Evolutionary conservation across 345 rosid species (phyloP).

Genomic region (Chamaenerion angustifolium): DNA sequence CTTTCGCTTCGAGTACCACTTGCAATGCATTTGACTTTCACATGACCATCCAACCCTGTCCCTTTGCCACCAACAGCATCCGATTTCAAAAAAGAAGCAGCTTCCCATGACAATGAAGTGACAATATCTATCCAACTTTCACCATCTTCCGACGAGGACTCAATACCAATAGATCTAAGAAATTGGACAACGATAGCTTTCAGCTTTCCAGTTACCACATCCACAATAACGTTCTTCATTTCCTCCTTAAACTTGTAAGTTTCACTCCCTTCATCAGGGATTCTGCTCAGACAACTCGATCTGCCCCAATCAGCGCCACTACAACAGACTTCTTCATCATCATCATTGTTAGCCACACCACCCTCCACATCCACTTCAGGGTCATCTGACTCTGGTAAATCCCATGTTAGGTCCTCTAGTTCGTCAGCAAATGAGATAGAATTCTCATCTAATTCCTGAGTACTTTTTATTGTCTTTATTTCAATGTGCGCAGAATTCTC

Average conservation of each 20-base stretch:
- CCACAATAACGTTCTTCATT: conserved; percentile 38
- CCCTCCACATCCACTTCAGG: conserved; percentile 45
- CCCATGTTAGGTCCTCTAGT: conserved; percentile 42
- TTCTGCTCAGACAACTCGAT: conserved; percentile 39
- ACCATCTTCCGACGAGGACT: conserved; percentile 20
- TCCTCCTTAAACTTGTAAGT: conserved; percentile 41
- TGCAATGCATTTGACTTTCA: conserved; percentile 93
- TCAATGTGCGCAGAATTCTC: conserved; percentile 28
- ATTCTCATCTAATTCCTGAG: conserved; percentile 16
- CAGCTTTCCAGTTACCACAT: conserved; percentile 59
- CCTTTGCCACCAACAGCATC: conserved; percentile 44
- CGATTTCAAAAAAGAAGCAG: conserved; percentile 63
- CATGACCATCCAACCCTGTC: conserved; percentile 39
- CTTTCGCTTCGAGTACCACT: conserved; percentile 61
- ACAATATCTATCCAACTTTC: conserved; percentile 64
- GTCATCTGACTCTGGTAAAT: conserved; percentile 74
- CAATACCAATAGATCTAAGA: conserved; percentile 40
- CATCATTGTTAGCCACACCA: conserved; percentile 39
- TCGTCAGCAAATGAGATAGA: conserved; percentile 15
- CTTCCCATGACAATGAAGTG: conserved; percentile 74
- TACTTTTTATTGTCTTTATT: conserved; percentile 12
- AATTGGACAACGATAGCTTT: conserved; percentile 47
- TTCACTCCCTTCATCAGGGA: conserved; percentile 24
- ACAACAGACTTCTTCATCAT: conserved; percentile 57
- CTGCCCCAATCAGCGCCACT: conserved; percentile 53